Conservation (phyloP, 257 asterid genomes). For the Solanum chiquidenum region DNA sequence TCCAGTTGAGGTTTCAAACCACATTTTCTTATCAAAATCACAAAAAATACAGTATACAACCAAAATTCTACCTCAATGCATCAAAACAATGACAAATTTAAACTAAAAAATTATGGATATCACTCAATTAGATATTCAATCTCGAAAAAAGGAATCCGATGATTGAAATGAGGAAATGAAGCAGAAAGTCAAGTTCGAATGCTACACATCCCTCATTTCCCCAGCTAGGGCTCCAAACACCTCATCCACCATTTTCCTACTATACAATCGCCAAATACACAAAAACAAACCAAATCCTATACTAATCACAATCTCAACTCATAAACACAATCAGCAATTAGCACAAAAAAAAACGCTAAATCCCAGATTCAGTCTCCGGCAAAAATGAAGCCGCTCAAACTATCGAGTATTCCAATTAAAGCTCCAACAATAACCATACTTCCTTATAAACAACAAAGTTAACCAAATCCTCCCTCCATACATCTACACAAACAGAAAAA, state of each 20-base stretch:
- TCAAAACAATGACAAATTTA: background rate
- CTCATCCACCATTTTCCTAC: background rate
- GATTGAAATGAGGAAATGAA: background rate
- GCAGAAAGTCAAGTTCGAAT: background rate
- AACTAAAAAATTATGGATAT: background rate
- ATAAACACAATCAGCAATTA: background rate
- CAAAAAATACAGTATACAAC: background rate
- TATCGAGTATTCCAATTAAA: background rate
- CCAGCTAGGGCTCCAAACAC: background rate
- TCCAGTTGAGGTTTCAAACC: background rate
- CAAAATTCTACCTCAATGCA: background rate
- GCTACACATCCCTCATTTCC: background rate
- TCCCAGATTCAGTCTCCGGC: background rate
- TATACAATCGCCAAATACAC: background rate
- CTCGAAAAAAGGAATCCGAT: background rate
- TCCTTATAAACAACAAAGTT: background rate
- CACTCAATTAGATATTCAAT: background rate
- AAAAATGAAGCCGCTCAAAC: background rate
- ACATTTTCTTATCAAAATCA: background rate
- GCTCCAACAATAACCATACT: background rate
- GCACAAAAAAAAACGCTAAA: background rate
- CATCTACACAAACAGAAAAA: background rate
- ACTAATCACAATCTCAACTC: background rate
- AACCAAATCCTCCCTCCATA: background rate
- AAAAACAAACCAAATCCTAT: background rate